Percentiles rank a stretch among this genome's conserved stretches.
These are phyloP conservation scores for Apiospora kogelbergensis DNA, from an alignment of 2,329 filamentous ascomycete genomes.

Conservation along the genomic window DNA sequence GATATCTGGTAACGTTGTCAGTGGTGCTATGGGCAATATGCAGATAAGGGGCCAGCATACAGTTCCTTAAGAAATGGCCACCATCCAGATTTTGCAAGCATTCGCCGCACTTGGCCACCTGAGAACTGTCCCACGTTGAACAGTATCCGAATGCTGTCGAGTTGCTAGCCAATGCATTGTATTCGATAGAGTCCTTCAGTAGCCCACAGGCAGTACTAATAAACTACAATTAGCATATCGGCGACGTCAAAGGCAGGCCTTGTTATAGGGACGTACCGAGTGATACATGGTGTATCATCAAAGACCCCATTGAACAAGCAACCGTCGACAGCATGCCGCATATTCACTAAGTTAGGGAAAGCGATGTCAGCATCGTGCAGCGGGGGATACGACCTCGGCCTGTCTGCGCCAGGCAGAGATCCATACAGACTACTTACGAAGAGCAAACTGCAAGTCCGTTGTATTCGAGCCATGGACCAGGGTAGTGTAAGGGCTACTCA, in stretches of 20 bases:
- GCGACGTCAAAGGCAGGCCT: no score
- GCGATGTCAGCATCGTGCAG: no score
- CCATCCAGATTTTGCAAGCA: background rate
- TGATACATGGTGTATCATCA: background rate
- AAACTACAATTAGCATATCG: background rate
- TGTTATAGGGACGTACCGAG: background rate
- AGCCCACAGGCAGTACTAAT: background rate
- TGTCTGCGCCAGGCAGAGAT: no score
- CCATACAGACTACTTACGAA: background rate
- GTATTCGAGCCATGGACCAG: background rate
- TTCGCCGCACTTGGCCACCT: background rate
- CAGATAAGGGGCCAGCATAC: background rate
- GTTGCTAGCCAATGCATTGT: background rate
- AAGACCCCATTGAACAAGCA: no score
- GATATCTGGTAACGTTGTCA: no score
- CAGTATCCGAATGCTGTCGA: background rate
- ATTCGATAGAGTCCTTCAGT: background rate
- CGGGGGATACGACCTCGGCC: no score
- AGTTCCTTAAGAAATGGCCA: background rate
- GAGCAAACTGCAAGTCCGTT: background rate
- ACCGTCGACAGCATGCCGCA: no score
- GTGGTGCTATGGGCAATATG: no score
- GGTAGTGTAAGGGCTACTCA: background rate
- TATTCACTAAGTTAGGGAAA: no score
- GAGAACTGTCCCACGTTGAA: background rate